Evolutionary conservation across 495 filamentous ascomycete genomes (phyloP).

Genomic region (Talaromyces thailandensis): DNA sequence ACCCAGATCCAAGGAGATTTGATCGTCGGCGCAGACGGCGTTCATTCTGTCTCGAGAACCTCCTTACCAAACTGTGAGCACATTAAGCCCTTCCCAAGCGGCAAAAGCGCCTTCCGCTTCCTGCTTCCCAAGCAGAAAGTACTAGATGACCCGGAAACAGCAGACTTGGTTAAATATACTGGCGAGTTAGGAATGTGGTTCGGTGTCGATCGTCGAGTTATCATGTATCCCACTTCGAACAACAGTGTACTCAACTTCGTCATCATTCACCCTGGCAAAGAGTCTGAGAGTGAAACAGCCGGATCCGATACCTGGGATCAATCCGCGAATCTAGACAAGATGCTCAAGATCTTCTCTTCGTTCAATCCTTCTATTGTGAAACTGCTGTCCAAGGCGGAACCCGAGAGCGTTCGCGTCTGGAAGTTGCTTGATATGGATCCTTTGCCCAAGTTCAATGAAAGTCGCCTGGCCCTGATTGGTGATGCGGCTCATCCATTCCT

Average conservation of each 20-base stretch:
- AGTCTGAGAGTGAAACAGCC: slow-evolving; percentile 27
- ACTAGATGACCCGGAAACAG: slow-evolving; percentile 35
- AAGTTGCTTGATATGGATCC: slow-evolving; percentile 48
- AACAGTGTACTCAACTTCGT: slow-evolving; percentile 4
- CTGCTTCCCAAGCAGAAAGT: slow-evolving; percentile 13
- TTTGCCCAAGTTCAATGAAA: slow-evolving; percentile 44
- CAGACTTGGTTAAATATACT: slow-evolving; percentile 23
- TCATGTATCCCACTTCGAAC: slow-evolving; percentile 42
- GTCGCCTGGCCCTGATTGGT: slow-evolving; percentile 42
- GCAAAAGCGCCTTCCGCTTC: slow-evolving; percentile 18
- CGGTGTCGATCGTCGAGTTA: slow-evolving; percentile 38
- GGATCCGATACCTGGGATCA: slow-evolving; percentile 36
- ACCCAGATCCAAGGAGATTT: slow-evolving; percentile 28
- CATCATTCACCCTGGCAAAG: neutral
- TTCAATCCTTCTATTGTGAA: slow-evolving; percentile 38
- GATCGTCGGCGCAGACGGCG: slow-evolving; percentile 40
- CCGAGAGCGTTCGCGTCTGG: slow-evolving; percentile 45
- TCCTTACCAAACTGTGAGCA: slow-evolving; percentile 16
- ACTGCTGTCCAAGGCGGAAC: slow-evolving; percentile 39
- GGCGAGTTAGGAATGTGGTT: slow-evolving; percentile 43
- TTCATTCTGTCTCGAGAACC: slow-evolving; percentile 27
- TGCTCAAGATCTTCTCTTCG: slow-evolving; percentile 41
- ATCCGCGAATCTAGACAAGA: slow-evolving; percentile 29
- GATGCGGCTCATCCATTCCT: slow-evolving; percentile 58
- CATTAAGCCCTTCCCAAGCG: slow-evolving; percentile 7